Conservation (phyloP, 257 asterid species). For the Coffea eugenioides region DNA sequence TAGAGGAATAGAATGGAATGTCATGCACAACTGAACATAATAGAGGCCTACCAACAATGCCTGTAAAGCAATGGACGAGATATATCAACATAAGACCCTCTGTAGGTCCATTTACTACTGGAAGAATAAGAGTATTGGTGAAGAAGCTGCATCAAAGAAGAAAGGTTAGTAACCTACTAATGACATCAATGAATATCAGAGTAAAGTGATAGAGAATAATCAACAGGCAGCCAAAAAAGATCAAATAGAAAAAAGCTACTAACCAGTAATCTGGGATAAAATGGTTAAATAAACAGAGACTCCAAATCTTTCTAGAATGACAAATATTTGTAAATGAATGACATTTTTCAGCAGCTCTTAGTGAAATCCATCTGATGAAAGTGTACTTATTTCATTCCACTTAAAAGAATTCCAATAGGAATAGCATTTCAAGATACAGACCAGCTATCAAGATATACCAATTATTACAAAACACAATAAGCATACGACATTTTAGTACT, state of each 20-base stretch:
- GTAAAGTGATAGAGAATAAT: not conserved
- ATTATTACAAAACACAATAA: not conserved
- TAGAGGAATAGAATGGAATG: not conserved
- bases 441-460: not conserved
- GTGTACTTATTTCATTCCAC: not conserved
- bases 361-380: not conserved
- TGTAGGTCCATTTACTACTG: slow-evolving; percentile 90
- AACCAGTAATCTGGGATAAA: not conserved
- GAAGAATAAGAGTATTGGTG: slow-evolving; percentile 91
- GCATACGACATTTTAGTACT: not conserved
- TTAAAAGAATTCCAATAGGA: not conserved
- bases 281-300: not conserved
- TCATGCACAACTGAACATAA: slow-evolving; percentile 14
- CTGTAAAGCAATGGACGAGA: slow-evolving; percentile 64
- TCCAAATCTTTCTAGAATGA: not conserved
- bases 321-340: not conserved
- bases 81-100: slow-evolving; percentile 91
- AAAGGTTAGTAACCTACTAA: not conserved
- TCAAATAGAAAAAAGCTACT: not conserved
- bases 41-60: slow-evolving; percentile 57
- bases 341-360: not conserved
- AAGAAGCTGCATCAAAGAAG: slow-evolving; percentile 62
- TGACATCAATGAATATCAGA: not conserved
- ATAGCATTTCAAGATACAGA: not conserved
- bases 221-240: not conserved